Conservation (phyloP, 176 grass and related monocot species). For the Zea mays region Zm-B73-REFERENCE-NAM-5.0 NC_050101.1:105199001-105199500, state of each 20-base stretch:
- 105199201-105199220: constrained; percentile 65
- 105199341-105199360: constrained; percentile 44
- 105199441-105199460: constrained; percentile 63
- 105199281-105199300: constrained; percentile 71
- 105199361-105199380: constrained; percentile 53
- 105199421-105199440: constrained; percentile 67
- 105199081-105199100: constrained; percentile 66
- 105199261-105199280: constrained; percentile 59
- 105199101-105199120: constrained; percentile 86
- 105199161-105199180: constrained; percentile 75
- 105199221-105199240: constrained; percentile 55
- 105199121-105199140: constrained; percentile 94
- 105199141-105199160: constrained; percentile 91
- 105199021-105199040: constrained; percentile 9
- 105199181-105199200: constrained; percentile 66
- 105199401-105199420: constrained; percentile 66
- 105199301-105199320: constrained; percentile 49
- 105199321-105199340: constrained; percentile 68
- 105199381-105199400: constrained; percentile 73
- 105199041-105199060: neutral
- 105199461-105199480: constrained; percentile 75
- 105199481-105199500: constrained; percentile 77
- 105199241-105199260: constrained; percentile 71
- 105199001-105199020: constrained; percentile 30
- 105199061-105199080: neutral